These are phyloP conservation scores for Ampelomyces quisqualis DNA, from an alignment of 2,329 filamentous ascomycete genomes.

Conservation along the genomic window DNA sequence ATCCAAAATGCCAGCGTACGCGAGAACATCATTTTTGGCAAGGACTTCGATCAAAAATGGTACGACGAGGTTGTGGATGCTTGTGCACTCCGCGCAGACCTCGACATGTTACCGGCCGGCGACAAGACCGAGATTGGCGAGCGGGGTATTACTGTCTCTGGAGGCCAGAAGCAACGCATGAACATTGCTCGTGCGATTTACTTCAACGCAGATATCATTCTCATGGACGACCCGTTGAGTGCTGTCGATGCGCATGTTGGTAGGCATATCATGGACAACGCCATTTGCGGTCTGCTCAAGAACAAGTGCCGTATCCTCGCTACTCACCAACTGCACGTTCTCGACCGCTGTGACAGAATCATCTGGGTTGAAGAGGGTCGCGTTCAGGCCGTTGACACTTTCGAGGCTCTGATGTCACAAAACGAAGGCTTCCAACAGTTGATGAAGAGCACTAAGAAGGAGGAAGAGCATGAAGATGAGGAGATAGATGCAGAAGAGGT, in stretches of 20 bases:
- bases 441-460: conserved; percentile 75
- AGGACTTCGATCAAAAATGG: conserved; percentile 70
- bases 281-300: conserved; percentile 83
- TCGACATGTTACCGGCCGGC: conserved; percentile 89
- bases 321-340: conserved; percentile 92
- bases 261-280: conserved; percentile 82
- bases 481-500: conserved; percentile 61
- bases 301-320: conserved; percentile 89
- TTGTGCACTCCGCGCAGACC: conserved; percentile 79
- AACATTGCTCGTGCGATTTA: conserved; percentile 84
- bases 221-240: conserved; percentile 66
- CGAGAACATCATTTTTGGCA: conserved; percentile 90
- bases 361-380: conserved; percentile 88
- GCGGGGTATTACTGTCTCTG: conserved; percentile 90
- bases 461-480: conserved; percentile 53
- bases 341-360: conserved; percentile 86
- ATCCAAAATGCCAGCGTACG: conserved; percentile 88
- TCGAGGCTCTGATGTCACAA: conserved; percentile 78
- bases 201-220: conserved; percentile 62
- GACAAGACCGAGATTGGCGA: conserved; percentile 94
- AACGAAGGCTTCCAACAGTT: conserved; percentile 77
- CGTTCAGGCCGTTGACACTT: conserved; percentile 84
- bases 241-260: conserved; percentile 61
- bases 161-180: conserved; percentile 90
- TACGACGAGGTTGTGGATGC: conserved; percentile 81